A percentile compares a stretch with the other conserved stretches of the same genome.
Conservation (phyloP, 2,329 filamentous ascomycete genomes). For the Trichoderma arundinaceum region DNA sequence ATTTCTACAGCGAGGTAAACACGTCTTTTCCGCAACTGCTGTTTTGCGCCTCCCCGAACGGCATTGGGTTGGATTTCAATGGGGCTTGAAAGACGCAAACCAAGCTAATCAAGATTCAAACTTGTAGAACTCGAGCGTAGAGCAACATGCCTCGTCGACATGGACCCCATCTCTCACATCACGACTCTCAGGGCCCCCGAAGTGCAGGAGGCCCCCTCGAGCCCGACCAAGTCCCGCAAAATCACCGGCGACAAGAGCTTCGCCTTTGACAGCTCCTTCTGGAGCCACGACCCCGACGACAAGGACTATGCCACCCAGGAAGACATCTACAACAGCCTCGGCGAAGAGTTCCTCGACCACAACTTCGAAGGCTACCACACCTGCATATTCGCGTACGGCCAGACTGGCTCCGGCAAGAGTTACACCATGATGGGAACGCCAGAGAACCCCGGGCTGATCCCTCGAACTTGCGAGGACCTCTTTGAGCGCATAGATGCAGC, state of each 20-base stretch:
- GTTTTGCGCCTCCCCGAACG: no score
- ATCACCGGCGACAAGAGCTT: slow-evolving; percentile 87
- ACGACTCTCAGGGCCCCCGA: slow-evolving; percentile 79
- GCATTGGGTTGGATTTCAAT: no score
- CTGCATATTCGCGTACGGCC: slow-evolving; percentile 97
- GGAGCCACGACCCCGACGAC: slow-evolving; percentile 84
- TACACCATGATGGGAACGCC: slow-evolving; percentile 97
- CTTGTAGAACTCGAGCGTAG: slow-evolving; percentile 76
- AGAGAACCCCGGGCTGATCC: slow-evolving; percentile 88
- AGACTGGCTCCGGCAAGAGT: slow-evolving; percentile 96
- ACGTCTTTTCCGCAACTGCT: slow-evolving; percentile 34
- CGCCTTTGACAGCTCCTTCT: slow-evolving; percentile 97
- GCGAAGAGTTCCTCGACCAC: slow-evolving; percentile 97
- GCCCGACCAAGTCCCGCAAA: slow-evolving; percentile 68
- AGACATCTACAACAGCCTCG: slow-evolving; percentile 90
- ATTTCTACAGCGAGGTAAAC: slow-evolving; percentile 76
- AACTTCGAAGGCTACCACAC: slow-evolving; percentile 99
- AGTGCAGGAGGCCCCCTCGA: slow-evolving; percentile 50
- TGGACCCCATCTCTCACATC: slow-evolving; percentile 85
- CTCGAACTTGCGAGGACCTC: slow-evolving; percentile 91
- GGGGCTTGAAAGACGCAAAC: neutral
- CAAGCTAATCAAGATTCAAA: neutral
- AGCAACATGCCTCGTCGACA: slow-evolving; percentile 84
- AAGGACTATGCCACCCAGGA: slow-evolving; percentile 89
- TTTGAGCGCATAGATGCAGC: slow-evolving; percentile 88